Percentiles rank a stretch among this genome's conserved stretches.
phyloP scores from a whole-genome alignment of 192 early-diverging fungal genomes.

The Linnemannia schmuckeri region DNA sequence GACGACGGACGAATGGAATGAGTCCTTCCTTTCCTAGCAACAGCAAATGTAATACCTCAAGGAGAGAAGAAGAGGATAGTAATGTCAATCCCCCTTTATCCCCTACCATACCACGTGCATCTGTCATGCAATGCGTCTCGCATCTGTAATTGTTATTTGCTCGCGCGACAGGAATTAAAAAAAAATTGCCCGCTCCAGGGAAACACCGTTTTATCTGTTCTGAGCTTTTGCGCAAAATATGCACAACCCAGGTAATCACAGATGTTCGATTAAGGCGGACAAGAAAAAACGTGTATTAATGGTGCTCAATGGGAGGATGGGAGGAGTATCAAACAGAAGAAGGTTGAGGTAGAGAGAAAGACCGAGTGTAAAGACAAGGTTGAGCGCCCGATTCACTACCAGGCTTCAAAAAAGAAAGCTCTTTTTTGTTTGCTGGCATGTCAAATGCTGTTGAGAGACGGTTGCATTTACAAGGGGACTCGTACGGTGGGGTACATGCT shows the following conservation, averaged over 20 bases:
- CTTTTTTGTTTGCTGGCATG: neutral
- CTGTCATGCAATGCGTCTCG: too few relatives aligned
- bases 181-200: too few relatives aligned
- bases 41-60: neutral
- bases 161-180: too few relatives aligned
- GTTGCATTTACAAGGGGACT: neutral
- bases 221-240: too few relatives aligned
- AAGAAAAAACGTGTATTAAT: too few relatives aligned
- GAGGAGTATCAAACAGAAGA: neutral
- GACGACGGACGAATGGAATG: neutral
- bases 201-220: too few relatives aligned
- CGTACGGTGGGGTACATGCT: conserved; percentile 57
- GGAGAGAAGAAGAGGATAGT: neutral
- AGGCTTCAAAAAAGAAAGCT: neutral
- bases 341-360: neutral
- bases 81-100: neutral
- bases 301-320: neutral
- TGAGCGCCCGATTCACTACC: neutral
- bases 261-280: too few relatives aligned
- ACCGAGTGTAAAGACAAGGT: too few relatives aligned
- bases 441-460: neutral
- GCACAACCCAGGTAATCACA: too few relatives aligned
- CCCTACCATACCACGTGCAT: too few relatives aligned
- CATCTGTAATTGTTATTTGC: too few relatives aligned
- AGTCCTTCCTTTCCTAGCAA: neutral